Evolutionary conservation across 2,329 filamentous ascomycete species (phyloP).

Genomic region (Fusarium xyrophilum): DNA sequence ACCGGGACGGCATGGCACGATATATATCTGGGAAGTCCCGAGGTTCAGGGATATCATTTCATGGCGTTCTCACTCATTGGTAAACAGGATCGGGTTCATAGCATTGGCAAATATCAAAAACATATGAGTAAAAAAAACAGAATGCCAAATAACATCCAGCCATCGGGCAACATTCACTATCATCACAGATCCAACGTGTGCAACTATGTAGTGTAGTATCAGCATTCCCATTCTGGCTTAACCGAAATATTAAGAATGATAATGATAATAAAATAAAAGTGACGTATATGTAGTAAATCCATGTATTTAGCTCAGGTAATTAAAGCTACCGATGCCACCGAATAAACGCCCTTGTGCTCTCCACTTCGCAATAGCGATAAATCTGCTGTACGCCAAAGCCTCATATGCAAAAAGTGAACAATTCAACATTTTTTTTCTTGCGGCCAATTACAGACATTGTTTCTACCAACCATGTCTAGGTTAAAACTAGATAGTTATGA

Average conservation of each 20-base stretch:
- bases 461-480: constrained; percentile 38
- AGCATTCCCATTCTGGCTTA: background rate
- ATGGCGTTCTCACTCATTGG: constrained; percentile 13
- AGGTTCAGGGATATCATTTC: background rate
- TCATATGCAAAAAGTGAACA: constrained; percentile 29
- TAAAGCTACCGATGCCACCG: background rate
- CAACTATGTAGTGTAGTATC: background rate
- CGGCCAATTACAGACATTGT: constrained; percentile 37
- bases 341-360: constrained; percentile 14
- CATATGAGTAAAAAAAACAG: background rate
- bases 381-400: constrained; percentile 7
- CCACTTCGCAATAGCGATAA: background rate
- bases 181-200: background rate
- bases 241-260: background rate
- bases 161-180: background rate
- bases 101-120: constrained; percentile 3
- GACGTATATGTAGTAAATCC: background rate
- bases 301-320: background rate
- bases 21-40: background rate
- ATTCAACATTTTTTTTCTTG: constrained; percentile 34
- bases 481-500: constrained; percentile 15
- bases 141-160: background rate
- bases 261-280: background rate
- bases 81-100: background rate
- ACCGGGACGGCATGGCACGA: background rate